Percentiles rank a stretch among this genome's conserved stretches.
Evolutionary conservation across 225 moss, liverwort and hornwort genomes (phyloP).

Genomic region (Pleurozium schreberi): DNA sequence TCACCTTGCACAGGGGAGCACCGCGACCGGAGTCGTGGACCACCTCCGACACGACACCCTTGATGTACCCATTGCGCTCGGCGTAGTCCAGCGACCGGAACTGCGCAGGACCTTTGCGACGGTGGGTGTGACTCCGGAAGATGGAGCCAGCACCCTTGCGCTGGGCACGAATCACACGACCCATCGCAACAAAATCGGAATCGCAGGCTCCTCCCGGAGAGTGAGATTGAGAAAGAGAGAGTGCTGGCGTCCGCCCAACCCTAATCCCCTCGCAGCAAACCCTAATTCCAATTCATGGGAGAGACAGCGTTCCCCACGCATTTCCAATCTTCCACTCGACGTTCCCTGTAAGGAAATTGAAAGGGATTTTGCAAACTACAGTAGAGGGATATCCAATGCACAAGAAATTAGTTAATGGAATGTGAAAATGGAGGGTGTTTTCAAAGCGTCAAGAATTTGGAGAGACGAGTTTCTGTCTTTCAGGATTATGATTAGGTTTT

Average conservation of each 20-base stretch:
- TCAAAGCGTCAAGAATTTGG: too few relatives aligned
- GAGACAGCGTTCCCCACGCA: too few relatives aligned
- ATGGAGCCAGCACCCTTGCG: slow-evolving; percentile 79
- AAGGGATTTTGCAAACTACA: too few relatives aligned
- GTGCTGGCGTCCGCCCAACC: background rate
- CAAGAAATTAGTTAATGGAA: too few relatives aligned
- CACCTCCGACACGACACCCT: slow-evolving; percentile 64
- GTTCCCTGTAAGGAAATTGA: too few relatives aligned
- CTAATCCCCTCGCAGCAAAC: background rate
- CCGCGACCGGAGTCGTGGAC: slow-evolving; percentile 66
- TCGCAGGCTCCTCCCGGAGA: background rate
- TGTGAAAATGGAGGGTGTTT: too few relatives aligned
- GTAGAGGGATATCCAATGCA: too few relatives aligned
- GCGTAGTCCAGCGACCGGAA: slow-evolving; percentile 67
- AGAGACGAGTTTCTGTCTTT: too few relatives aligned
- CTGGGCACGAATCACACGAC: slow-evolving; percentile 77
- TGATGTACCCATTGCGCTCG: slow-evolving; percentile 81
- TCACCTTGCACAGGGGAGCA: slow-evolving; percentile 56
- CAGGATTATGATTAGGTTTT: too few relatives aligned
- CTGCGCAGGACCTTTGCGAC: slow-evolving; percentile 58
- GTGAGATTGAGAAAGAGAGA: background rate
- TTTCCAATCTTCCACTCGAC: too few relatives aligned
- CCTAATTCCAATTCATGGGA: too few relatives aligned
- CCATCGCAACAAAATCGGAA: slow-evolving; percentile 23
- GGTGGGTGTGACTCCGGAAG: slow-evolving; percentile 59